phyloP scores from a whole-genome alignment of 1,284 basidiomycete genomes.

The Ceratobasidium sp. region DNA sequence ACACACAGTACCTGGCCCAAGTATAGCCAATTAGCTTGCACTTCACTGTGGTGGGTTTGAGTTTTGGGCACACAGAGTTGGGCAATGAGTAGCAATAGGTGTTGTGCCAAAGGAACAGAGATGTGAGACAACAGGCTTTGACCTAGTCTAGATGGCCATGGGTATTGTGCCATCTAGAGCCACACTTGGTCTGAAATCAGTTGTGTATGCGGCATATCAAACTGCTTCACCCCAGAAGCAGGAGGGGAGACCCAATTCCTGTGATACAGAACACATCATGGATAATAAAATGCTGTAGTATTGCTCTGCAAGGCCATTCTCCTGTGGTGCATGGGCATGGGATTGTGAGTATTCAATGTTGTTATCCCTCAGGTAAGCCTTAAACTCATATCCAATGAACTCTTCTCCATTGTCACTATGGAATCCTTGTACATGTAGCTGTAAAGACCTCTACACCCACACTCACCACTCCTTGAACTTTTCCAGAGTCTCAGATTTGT shows the following conservation, averaged over 20 bases:
- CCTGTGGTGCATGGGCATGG: slow-evolving; percentile 48
- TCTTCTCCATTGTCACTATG: slow-evolving; percentile 52
- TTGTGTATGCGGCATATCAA: slow-evolving; percentile 33
- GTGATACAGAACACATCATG: slow-evolving; percentile 24
- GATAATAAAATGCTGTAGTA: slow-evolving; percentile 24
- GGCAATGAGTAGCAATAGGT: slow-evolving; percentile 1
- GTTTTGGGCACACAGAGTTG: neutral
- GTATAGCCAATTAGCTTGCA: slow-evolving; percentile 15
- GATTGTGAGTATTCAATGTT: slow-evolving; percentile 45
- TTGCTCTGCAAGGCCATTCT: slow-evolving; percentile 51
- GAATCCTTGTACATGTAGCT: slow-evolving; percentile 42
- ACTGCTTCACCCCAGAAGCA: slow-evolving; percentile 44
- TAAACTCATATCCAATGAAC: slow-evolving; percentile 51
- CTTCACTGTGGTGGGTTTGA: neutral
- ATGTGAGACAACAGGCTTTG: slow-evolving; percentile 26
- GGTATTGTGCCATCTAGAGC: slow-evolving; percentile 25
- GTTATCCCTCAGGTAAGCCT: slow-evolving; percentile 48
- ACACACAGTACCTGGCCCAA: neutral
- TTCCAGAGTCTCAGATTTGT: slow-evolving; percentile 55
- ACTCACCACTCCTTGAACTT: slow-evolving; percentile 56
- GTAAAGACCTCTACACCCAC: slow-evolving; percentile 54
- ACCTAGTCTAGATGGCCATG: slow-evolving; percentile 12
- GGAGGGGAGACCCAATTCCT: slow-evolving; percentile 15
- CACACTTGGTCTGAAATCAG: neutral
- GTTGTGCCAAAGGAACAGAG: slow-evolving; percentile 41